A percentile compares a stretch with the other conserved stretches of the same genome.
These are phyloP conservation scores for Sporodiniella umbellata DNA, from an alignment of 371 early-diverging fungal genomes.

Conservation along the genomic window DNA sequence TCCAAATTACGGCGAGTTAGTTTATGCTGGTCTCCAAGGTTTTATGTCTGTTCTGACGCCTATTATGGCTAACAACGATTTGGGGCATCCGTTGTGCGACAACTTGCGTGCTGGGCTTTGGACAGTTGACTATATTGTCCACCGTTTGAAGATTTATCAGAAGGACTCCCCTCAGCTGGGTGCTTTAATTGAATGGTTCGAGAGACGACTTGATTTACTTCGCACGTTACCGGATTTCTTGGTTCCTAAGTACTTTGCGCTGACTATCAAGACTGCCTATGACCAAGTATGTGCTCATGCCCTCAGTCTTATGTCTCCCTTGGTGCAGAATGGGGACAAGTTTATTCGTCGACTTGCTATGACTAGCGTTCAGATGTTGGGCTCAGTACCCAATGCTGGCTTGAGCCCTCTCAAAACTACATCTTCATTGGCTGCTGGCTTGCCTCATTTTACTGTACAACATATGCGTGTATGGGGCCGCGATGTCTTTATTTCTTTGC, in stretches of 20 bases:
- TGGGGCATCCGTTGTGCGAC: constrained; percentile 89
- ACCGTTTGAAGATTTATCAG: constrained; percentile 65
- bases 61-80: constrained; percentile 80
- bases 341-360: constrained; percentile 74
- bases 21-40: constrained; percentile 94
- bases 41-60: constrained; percentile 75
- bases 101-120: constrained; percentile 89
- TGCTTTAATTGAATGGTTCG: constrained; percentile 69
- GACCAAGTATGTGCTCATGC: constrained; percentile 66
- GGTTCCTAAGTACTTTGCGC: constrained; percentile 90
- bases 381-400: constrained; percentile 74
- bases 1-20: constrained; percentile 74
- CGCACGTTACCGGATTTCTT: constrained; percentile 77
- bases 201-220: constrained; percentile 63
- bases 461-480: constrained; percentile 98
- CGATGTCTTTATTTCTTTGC: constrained; percentile 91
- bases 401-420: constrained; percentile 63
- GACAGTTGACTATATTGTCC: constrained; percentile 85
- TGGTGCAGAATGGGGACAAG: constrained; percentile 56
- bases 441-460: constrained; percentile 92
- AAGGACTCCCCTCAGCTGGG: constrained; percentile 15
- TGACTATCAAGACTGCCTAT: constrained; percentile 75
- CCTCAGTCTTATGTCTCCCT: constrained; percentile 54
- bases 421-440: constrained; percentile 87
- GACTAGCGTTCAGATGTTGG: constrained; percentile 81